These are phyloP conservation scores for Sporothrix variecibatus DNA, from an alignment of 2,329 filamentous ascomycete genomes.

Conservation along the genomic window DNA sequence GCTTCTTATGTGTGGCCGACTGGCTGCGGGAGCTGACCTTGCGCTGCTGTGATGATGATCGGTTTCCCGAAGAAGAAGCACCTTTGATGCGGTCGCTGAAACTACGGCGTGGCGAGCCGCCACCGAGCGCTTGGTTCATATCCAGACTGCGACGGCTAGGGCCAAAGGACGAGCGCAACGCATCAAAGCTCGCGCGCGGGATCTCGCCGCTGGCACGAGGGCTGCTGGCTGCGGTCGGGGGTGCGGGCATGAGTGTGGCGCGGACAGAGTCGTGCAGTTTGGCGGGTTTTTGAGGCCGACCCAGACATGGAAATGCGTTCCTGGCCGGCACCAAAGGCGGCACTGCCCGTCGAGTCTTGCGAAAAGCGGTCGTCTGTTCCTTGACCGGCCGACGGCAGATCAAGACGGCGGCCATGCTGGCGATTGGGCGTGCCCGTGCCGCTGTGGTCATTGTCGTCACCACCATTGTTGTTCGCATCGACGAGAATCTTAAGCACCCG, in stretches of 20 bases:
- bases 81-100: conserved; percentile 58
- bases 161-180: conserved; percentile 46
- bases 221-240: conserved; percentile 51
- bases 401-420: neutral
- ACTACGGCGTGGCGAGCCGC: conserved; percentile 57
- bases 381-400: neutral
- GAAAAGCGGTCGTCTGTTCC: conserved; percentile 24
- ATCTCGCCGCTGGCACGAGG: conserved; percentile 58
- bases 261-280: conserved; percentile 59
- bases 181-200: conserved; percentile 57
- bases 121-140: conserved; percentile 46
- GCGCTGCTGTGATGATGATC: neutral
- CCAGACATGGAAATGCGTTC: conserved; percentile 30
- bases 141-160: conserved; percentile 53
- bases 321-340: conserved; percentile 11
- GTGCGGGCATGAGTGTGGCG: conserved; percentile 57
- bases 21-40: neutral
- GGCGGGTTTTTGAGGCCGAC: conserved; percentile 33
- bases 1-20: neutral
- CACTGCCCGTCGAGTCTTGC: conserved; percentile 23
- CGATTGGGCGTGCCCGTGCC: conserved; percentile 15
- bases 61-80: neutral
- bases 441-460: neutral
- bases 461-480: conserved; percentile 52
- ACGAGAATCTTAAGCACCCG: conserved; percentile 73